A percentile compares a stretch with the other conserved stretches of the same genome.
Evolutionary conservation across 1,139 yeast genomes (phyloP).

Genomic region (Geotrichum fermentans): DNA sequence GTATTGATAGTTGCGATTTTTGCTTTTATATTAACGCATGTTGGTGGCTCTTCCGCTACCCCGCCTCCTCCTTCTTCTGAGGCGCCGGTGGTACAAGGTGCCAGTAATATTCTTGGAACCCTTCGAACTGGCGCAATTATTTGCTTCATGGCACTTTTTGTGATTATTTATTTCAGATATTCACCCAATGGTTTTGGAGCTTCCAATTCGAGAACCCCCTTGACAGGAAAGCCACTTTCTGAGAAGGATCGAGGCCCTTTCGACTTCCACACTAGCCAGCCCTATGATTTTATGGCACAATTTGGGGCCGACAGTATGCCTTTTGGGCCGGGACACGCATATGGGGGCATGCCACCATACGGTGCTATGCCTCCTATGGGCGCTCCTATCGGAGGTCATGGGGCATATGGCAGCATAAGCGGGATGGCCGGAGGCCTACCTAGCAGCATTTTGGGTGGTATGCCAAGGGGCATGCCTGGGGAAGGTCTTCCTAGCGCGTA

Average conservation of each 20-base stretch:
- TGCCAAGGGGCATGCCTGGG: not conserved
- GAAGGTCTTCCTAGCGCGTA: not conserved
- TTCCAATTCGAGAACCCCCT: not conserved
- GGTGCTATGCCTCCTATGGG: not conserved
- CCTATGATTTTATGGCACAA: not conserved
- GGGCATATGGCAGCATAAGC: too few relatives aligned
- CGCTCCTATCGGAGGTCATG: not conserved
- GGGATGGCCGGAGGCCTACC: not conserved
- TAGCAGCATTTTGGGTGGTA: not conserved
- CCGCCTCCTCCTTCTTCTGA: too few relatives aligned
- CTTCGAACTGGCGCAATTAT: slow-evolving; percentile 2
- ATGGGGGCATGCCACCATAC: too few relatives aligned
- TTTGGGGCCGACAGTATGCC: not conserved
- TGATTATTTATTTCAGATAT: not conserved
- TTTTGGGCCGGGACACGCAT: not conserved
- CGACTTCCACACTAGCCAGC: not conserved
- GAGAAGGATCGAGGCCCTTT: not conserved
- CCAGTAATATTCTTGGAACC: not conserved
- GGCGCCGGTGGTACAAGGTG: not conserved
- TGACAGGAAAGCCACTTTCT: too few relatives aligned
- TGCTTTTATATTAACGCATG: not conserved
- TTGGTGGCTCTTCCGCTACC: not conserved
- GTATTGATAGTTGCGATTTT: slow-evolving; percentile 6
- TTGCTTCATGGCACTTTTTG: not conserved
- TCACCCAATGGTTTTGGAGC: too few relatives aligned